Evolutionary conservation across 1,284 basidiomycete genomes (phyloP).

Genomic region (Cutaneotrichosporon sp.): DNA sequence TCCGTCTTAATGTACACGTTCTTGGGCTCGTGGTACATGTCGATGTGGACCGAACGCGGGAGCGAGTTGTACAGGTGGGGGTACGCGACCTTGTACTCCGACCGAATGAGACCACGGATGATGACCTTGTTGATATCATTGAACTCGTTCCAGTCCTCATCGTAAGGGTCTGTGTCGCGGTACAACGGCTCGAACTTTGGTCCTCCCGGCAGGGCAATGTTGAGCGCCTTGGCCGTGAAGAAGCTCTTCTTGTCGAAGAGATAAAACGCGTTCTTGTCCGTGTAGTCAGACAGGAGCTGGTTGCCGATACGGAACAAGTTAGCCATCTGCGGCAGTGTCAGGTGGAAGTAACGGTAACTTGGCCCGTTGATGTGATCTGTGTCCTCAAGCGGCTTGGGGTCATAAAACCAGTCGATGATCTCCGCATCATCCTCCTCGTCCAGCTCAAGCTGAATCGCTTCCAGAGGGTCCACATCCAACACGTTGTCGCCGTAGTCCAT

Average conservation of each 20-base stretch:
- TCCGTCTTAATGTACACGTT: constrained; percentile 99
- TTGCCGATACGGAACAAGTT: constrained; percentile 93
- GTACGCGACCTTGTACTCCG: constrained; percentile 99
- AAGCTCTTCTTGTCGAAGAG: constrained; percentile 97
- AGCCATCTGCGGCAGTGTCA: constrained; percentile 90
- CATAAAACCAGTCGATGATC: constrained; percentile 99
- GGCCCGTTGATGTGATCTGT: constrained; percentile 83
- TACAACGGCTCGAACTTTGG: constrained; percentile 91
- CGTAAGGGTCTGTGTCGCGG: constrained; percentile 93
- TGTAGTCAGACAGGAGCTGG: constrained; percentile 85
- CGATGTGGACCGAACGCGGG: constrained; percentile 88
- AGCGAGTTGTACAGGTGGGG: constrained; percentile 98
- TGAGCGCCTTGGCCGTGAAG: constrained; percentile 96
- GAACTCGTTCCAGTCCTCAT: constrained; percentile 99
- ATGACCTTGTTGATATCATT: constrained; percentile 99
- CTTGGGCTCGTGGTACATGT: constrained; percentile 89
- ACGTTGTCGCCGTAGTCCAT: constrained; percentile 98
- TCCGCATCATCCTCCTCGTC: constrained; percentile 89
- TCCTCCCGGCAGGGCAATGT: constrained; percentile 97
- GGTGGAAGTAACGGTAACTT: constrained; percentile 89
- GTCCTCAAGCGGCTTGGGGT: constrained; percentile 88
- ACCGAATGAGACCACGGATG: constrained; percentile 96
- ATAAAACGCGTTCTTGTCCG: constrained; percentile 83
- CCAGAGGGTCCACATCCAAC: constrained; percentile 93
- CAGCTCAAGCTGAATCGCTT: constrained; percentile 95